These are phyloP conservation scores for Gossypium bickii DNA, from an alignment of 345 rosid genomes.

Conservation along the genomic window DNA sequence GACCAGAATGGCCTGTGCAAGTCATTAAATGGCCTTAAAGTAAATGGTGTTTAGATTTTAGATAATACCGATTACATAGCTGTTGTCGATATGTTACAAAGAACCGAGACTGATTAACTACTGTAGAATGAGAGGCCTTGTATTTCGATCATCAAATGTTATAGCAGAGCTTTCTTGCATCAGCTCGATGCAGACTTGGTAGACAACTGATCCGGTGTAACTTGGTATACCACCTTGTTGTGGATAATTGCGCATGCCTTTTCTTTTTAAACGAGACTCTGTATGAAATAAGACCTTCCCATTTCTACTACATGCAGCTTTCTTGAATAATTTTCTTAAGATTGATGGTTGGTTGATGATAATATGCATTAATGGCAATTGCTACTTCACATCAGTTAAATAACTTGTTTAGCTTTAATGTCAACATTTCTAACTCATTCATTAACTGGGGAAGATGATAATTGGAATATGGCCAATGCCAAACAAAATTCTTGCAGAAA, in stretches of 20 bases:
- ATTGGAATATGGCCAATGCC: not conserved
- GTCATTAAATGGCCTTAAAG: slow-evolving; percentile 34
- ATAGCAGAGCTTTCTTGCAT: slow-evolving; percentile 31
- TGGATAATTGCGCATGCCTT: slow-evolving; percentile 7
- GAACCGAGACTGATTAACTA: slow-evolving; percentile 17
- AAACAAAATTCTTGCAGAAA: not conserved
- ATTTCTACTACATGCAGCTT: not conserved
- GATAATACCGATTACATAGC: slow-evolving; percentile 19
- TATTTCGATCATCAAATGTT: slow-evolving; percentile 4
- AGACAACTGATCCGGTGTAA: slow-evolving; percentile 19
- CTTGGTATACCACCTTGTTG: slow-evolving; percentile 17
- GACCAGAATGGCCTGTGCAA: slow-evolving; percentile 32
- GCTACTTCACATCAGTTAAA: not conserved
- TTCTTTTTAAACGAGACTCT: too few relatives aligned
- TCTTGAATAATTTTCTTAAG: not conserved
- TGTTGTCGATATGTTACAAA: not conserved
- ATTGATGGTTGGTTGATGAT: not conserved
- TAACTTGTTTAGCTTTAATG: not conserved
- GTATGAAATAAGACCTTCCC: not conserved
- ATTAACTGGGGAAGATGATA: not conserved
- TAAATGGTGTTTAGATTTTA: slow-evolving; percentile 25
- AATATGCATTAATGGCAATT: not conserved
- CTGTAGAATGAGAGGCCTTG: slow-evolving; percentile 16
- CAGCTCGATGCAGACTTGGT: slow-evolving; percentile 37
- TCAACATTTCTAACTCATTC: not conserved